A percentile compares a stretch with the other conserved stretches of the same genome.
These are phyloP conservation scores for Chenopodium suecicum DNA, from an alignment of 148 eudicot genomes.

Conservation along the genomic window DNA sequence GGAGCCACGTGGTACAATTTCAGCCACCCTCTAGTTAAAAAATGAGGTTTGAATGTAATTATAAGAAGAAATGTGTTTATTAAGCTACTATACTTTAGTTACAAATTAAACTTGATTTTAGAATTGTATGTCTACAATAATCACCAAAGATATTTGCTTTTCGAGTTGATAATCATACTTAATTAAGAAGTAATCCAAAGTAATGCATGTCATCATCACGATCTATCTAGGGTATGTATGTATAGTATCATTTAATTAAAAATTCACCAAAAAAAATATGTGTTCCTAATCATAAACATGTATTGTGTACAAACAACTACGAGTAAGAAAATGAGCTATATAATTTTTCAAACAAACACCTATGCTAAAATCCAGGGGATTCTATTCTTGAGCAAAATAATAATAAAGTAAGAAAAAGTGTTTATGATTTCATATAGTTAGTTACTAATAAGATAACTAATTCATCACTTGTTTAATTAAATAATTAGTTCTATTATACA, in stretches of 20 bases:
- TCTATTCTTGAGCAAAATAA: neutral
- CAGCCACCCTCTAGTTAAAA: neutral
- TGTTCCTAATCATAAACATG: neutral
- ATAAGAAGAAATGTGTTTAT: neutral
- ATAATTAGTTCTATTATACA: neutral
- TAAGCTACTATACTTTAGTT: too few relatives aligned
- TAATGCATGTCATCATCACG: neutral
- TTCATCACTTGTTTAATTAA: neutral
- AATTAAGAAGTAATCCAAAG: neutral
- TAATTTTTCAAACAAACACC: neutral
- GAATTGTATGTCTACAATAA: neutral
- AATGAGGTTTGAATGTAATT: neutral
- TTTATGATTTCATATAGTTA: neutral
- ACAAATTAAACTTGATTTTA: neutral
- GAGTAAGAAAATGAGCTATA: conserved; percentile 6
- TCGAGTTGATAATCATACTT: neutral
- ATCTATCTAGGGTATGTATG: neutral
- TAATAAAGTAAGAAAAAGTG: neutral
- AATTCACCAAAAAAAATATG: neutral
- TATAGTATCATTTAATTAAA: too few relatives aligned
- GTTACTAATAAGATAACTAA: neutral
- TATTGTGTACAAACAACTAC: neutral
- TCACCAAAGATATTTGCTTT: too few relatives aligned
- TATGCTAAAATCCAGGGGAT: neutral
- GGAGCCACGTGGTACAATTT: neutral